Base-by-base conservation (phyloP, 1,284 basidiomycete species). In the Puccinia novopanici region DNA sequence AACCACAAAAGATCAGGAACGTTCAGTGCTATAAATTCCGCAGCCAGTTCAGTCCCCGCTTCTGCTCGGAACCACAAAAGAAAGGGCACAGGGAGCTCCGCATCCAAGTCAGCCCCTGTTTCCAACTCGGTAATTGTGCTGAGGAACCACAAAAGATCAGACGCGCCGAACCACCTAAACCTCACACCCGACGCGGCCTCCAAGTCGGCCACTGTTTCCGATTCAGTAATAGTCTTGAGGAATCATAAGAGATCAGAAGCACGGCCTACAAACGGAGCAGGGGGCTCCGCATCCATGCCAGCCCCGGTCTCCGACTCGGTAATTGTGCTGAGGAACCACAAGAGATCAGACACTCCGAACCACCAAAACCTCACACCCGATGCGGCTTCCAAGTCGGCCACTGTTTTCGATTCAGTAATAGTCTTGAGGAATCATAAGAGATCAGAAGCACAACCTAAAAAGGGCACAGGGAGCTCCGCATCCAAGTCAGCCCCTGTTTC, bases 141-240 rank as follows among this genome's bases (percentile, higher is more conserved):
- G 61, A 63, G 34, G 19, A 63, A 63, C 12, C 17, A 42, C 12
- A 63, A 63, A 22, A 63, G 37, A 63, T 63, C 61, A 22, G 61
- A 40, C 12, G 17, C 45, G 45, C 45, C 45, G 45, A 48, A 17
- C 8, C 12, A 9, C 8, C 45, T 0, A 48, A 48, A 48, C 10
- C 45, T 48, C 17, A 48, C 10, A 48, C 45, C 45, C 45, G 3
- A 17, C 45, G 45, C 34, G 15, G 10, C 52, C 52, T 0, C 61
- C 2, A 63, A 63, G 37, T 34, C 61, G 37, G 17, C 34, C 61
- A 42, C 61, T 22, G 12, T 63, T 27, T 34, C 24, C 13, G 37
- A 63, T 40, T 63, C 61, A 10, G 61, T 63, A 6, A 63, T 63
- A n/a, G 61, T 63, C 19, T 19, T 63, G 61, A 63, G 19, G 19